phyloP scores from a whole-genome alignment of 2,329 filamentous ascomycete genomes.

The Stromatinia cepivora region DNA sequence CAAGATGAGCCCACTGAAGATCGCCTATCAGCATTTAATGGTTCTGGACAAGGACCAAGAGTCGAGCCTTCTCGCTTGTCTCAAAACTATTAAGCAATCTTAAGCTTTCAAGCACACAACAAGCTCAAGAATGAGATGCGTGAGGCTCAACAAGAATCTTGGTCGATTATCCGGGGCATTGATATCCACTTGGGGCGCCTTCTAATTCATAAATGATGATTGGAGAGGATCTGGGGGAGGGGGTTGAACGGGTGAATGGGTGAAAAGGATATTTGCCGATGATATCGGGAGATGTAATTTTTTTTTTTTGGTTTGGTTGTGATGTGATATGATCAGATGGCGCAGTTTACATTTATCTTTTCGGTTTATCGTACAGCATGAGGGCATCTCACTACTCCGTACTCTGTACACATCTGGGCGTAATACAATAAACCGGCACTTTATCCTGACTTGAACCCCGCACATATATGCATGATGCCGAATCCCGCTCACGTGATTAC shows the following conservation, averaged over 20 bases:
- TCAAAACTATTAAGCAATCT: constrained; percentile 14
- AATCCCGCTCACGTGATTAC: not conserved
- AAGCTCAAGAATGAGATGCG: constrained; percentile 3
- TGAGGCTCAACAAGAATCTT: constrained; percentile 15
- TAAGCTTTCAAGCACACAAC: not conserved
- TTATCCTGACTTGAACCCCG: not conserved
- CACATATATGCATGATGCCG: not conserved
- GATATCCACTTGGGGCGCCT: constrained; percentile 9
- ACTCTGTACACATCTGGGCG: not conserved
- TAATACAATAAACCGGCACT: not conserved
- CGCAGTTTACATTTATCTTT: not conserved
- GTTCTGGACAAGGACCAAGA: constrained; percentile 29
- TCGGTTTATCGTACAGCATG: constrained; percentile 6
- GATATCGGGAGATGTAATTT: not conserved
- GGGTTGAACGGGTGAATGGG: not conserved
- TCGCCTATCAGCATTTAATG: not conserved
- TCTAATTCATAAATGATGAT: not conserved
- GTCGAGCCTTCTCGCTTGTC: constrained; percentile 34
- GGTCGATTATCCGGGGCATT: constrained; percentile 7
- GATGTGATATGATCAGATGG: constrained; percentile 16
- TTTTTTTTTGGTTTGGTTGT: not conserved
- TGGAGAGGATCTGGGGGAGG: constrained; percentile 1
- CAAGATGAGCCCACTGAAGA: constrained; percentile 31
- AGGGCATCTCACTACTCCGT: not conserved
- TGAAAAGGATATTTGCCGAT: not conserved